Conservation (phyloP, 2,329 filamentous ascomycete species). For the Fusarium goolgardi region DNA sequence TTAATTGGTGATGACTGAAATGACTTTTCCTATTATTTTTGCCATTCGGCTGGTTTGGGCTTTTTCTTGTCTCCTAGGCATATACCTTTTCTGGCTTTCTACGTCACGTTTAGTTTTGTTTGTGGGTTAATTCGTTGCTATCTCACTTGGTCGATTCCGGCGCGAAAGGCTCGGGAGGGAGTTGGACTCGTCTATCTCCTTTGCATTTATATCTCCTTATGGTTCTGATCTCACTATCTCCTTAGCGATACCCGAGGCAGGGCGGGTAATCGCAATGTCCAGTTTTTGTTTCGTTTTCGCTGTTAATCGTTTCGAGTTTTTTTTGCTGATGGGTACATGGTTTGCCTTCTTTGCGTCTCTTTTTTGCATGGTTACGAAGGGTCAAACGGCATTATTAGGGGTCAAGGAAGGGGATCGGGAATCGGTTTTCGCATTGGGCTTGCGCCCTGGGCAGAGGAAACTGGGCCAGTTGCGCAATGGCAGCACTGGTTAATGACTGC, state of each 20-base stretch:
- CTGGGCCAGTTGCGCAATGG: constrained; percentile 49
- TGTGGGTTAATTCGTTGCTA: constrained; percentile 37
- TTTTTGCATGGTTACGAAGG: constrained; percentile 43
- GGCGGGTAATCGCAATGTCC: constrained; percentile 50
- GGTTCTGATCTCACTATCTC: constrained; percentile 46
- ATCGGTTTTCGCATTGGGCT: constrained; percentile 47
- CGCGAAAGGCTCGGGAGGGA: constrained; percentile 47
- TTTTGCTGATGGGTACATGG: constrained; percentile 35
- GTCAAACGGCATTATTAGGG: constrained; percentile 46
- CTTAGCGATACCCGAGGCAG: constrained; percentile 53
- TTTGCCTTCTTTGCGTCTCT: constrained; percentile 24
- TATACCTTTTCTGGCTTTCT: constrained; percentile 49
- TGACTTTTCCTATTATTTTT: constrained; percentile 59
- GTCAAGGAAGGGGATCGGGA: constrained; percentile 46
- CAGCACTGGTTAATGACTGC: constrained; percentile 60
- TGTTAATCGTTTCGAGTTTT: constrained; percentile 35
- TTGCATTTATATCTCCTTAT: constrained; percentile 46
- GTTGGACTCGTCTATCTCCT: constrained; percentile 46
- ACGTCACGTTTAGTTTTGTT: constrained; percentile 49
- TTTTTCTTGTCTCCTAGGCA: constrained; percentile 47
- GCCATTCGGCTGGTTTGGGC: constrained; percentile 39
- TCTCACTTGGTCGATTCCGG: constrained; percentile 43
- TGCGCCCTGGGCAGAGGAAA: constrained; percentile 45
- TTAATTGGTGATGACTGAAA: constrained; percentile 61
- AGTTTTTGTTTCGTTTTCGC: constrained; percentile 37